These are phyloP conservation scores for Paecilomyces dactylethromorphus DNA, from an alignment of 2,329 filamentous ascomycete genomes.

Conservation along the genomic window DNA sequence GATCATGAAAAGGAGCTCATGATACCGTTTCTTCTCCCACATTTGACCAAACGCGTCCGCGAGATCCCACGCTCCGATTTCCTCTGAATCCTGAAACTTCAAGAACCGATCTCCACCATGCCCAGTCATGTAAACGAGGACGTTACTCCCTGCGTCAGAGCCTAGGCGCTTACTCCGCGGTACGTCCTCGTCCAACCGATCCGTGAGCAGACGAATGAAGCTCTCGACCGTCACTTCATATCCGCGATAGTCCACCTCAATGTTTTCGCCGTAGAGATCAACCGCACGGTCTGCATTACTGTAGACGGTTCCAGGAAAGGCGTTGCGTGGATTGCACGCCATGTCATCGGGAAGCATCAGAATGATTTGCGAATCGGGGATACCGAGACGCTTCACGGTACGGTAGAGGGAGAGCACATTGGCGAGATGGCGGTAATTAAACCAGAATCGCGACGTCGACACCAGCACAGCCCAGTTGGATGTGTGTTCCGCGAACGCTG, in stretches of 20 bases:
- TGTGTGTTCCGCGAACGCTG: slow-evolving; percentile 56
- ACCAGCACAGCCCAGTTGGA: slow-evolving; percentile 99
- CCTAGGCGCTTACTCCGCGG: slow-evolving; percentile 88
- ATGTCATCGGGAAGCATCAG: slow-evolving; percentile 99
- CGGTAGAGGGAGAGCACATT: slow-evolving; percentile 97
- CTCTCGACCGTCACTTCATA: slow-evolving; percentile 99
- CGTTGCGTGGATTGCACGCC: slow-evolving; percentile 98
- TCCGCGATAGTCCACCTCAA: slow-evolving; percentile 95
- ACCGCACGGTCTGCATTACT: slow-evolving; percentile 95
- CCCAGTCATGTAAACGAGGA: slow-evolving; percentile 98
- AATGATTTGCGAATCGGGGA: slow-evolving; percentile 97
- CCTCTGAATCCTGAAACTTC: slow-evolving; percentile 97
- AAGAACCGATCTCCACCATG: slow-evolving; percentile 97
- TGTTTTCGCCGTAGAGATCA: slow-evolving; percentile 96
- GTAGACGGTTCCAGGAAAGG: slow-evolving; percentile 95
- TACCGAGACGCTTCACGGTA: slow-evolving; percentile 94
- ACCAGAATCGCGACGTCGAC: slow-evolving; percentile 97
- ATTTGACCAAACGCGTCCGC: slow-evolving; percentile 98
- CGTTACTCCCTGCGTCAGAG: slow-evolving; percentile 93
- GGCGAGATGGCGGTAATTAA: slow-evolving; percentile 97
- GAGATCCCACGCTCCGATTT: slow-evolving; percentile 92
- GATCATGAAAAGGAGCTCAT: slow-evolving; percentile 99
- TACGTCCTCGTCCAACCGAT: slow-evolving; percentile 89
- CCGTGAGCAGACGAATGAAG: slow-evolving; percentile 91
- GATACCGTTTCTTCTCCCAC: slow-evolving; percentile 99